Conservation (phyloP, 192 early-diverging fungal genomes). For the Linnemannia zychae region DNA sequence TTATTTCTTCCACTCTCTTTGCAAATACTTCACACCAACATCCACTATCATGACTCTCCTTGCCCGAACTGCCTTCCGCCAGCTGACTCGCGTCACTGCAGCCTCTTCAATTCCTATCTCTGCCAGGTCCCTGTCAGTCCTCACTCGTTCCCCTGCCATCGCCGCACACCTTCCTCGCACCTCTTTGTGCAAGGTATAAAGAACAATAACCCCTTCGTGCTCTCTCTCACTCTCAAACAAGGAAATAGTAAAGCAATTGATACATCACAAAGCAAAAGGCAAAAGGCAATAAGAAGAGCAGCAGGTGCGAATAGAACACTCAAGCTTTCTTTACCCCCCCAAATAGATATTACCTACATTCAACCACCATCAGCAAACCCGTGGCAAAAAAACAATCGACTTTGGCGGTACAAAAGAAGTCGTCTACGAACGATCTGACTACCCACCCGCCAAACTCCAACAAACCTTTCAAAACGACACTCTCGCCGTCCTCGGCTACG, state of each 20-base stretch:
- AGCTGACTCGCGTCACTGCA: slow-evolving; percentile 34
- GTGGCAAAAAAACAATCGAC: slow-evolving; percentile 93
- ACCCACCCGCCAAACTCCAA: slow-evolving; percentile 90
- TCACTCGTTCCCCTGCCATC: slow-evolving; percentile 27
- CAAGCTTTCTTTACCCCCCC: not conserved
- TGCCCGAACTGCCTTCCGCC: slow-evolving; percentile 40
- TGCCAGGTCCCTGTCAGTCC: slow-evolving; percentile 30
- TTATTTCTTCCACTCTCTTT: not conserved
- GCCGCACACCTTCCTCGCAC: slow-evolving; percentile 16
- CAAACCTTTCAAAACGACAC: slow-evolving; percentile 95
- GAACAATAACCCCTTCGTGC: too few species aligned
- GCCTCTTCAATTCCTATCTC: not conserved
- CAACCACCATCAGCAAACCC: slow-evolving; percentile 59
- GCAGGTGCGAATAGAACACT: not conserved
- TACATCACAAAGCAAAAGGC: too few species aligned
- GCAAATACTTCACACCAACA: not conserved
- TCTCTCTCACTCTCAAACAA: not conserved
- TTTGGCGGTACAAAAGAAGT: slow-evolving; percentile 94
- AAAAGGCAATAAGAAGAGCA: not conserved
- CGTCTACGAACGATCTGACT: slow-evolving; percentile 96
- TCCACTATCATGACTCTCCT: slow-evolving; percentile 31
- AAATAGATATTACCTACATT: slow-evolving; percentile 23
- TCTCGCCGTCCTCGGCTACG: slow-evolving; percentile 93
- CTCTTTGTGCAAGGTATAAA: slow-evolving; percentile 38
- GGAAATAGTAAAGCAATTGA: too few species aligned